These are phyloP conservation scores for Pilatotrama ljubarskyi DNA, from an alignment of 768 basidiomycete species.

Conservation along the genomic window DNA sequence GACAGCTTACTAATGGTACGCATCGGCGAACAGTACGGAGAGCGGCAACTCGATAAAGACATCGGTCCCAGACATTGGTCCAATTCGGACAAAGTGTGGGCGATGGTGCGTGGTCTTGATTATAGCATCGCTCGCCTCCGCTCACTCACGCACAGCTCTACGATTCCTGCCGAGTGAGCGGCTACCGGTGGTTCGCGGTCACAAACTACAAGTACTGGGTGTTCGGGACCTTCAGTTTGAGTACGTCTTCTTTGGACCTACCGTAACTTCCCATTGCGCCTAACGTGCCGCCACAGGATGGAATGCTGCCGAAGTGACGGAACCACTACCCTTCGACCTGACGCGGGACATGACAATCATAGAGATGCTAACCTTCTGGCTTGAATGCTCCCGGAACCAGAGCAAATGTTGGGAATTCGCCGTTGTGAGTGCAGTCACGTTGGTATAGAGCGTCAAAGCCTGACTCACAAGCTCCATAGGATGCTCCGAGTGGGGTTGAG, in stretches of 20 bases:
- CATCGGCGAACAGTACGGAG: neutral
- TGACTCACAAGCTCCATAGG: neutral
- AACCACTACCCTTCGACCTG: constrained; percentile 1
- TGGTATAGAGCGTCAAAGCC: neutral
- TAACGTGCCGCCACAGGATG: neutral
- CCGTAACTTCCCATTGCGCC: neutral
- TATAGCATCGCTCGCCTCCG: too few species aligned
- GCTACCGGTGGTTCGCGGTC: constrained; percentile 15
- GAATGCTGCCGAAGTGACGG: neutral
- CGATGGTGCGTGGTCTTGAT: neutral
- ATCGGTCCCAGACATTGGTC: neutral
- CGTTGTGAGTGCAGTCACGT: neutral
- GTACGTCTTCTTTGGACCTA: neutral
- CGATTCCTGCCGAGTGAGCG: constrained; percentile 7
- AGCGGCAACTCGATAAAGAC: constrained; percentile 1
- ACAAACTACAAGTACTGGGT: constrained; percentile 17
- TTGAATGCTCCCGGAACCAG: constrained; percentile 2
- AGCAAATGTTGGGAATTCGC: constrained; percentile 3
- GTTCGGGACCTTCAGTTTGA: constrained; percentile 16
- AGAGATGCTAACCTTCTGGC: constrained; percentile 15
- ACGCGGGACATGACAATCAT: constrained; percentile 9
- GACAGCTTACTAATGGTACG: neutral
- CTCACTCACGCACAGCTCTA: neutral
- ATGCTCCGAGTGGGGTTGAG: neutral
- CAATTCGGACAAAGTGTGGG: constrained; percentile 13